These are phyloP conservation scores for Gossypium schwendimanii DNA, from an alignment of 441 rosid species.

Conservation along the genomic window DNA sequence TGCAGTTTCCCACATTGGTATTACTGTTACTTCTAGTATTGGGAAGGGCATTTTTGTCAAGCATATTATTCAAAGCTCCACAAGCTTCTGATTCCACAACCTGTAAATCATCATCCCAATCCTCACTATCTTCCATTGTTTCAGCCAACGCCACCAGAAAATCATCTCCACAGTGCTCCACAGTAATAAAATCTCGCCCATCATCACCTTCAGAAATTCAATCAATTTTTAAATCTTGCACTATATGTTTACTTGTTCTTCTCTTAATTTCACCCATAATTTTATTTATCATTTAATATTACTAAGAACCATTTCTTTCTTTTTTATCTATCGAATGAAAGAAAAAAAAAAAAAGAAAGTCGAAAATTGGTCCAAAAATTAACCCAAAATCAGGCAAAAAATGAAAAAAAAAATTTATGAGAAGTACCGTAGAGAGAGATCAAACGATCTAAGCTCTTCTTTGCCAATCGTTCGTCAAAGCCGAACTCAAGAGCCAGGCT, in stretches of 20 bases:
- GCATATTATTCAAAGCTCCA: conserved; percentile 55
- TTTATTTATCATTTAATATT: background rate
- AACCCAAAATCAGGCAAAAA: background rate
- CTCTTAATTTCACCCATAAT: background rate
- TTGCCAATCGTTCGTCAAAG: conserved; percentile 62
- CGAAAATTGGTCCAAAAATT: background rate
- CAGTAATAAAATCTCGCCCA: conserved; percentile 75
- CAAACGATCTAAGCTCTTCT: conserved; percentile 62
- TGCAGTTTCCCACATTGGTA: conserved; percentile 16
- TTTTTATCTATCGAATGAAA: background rate
- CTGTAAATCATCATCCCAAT: conserved; percentile 86
- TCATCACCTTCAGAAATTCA: conserved; percentile 56
- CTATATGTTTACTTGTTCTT: background rate
- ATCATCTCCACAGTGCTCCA: conserved; percentile 81
- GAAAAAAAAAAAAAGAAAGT: background rate
- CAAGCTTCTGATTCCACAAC: conserved; percentile 73
- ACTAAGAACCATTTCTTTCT: background rate
- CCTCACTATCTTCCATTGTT: conserved; percentile 63
- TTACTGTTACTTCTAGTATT: conserved; percentile 12
- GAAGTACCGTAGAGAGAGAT: conserved; percentile 73
- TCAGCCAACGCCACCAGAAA: conserved; percentile 79
- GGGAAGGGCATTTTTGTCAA: conserved; percentile 28
- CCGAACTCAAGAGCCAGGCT: conserved; percentile 72
- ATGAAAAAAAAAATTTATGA: background rate
- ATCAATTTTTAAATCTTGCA: background rate